Percentiles rank a stretch among this genome's conserved stretches.
Evolutionary conservation across 305 asterid genomes (phyloP).

Genomic region (Fraxinus ornus): DNA sequence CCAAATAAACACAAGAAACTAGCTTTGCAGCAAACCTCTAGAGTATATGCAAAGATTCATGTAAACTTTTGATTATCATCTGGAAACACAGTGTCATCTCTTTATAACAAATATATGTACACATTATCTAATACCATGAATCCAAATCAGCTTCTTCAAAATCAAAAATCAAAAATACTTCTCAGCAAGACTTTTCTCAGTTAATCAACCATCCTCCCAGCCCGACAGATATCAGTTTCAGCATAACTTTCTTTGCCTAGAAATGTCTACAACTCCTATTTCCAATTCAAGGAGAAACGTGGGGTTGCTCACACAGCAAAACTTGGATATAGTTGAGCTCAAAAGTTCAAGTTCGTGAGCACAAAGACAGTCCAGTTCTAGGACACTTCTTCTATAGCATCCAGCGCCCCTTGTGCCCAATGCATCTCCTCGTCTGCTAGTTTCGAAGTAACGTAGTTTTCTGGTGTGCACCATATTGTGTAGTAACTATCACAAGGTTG

Average conservation of each 20-base stretch:
- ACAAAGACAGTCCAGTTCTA: neutral
- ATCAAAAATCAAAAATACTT: neutral
- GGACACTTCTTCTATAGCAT: neutral
- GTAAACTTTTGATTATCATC: neutral
- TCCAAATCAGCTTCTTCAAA: neutral
- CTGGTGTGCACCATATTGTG: neutral
- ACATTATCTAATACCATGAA: neutral
- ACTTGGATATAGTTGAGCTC: neutral
- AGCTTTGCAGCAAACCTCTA: neutral
- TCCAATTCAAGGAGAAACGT: neutral
- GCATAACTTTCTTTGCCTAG: neutral
- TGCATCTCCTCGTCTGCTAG: neutral
- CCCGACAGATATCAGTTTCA: neutral
- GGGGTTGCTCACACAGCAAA: neutral
- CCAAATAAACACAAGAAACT: neutral
- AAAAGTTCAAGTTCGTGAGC: neutral
- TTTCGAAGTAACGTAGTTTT: neutral
- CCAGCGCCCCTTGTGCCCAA: neutral
- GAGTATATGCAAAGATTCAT: neutral
- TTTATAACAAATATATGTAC: neutral
- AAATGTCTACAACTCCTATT: neutral
- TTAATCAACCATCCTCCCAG: neutral
- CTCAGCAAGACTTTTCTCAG: neutral
- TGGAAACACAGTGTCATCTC: neutral
- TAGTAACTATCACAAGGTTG: neutral